A percentile compares a stretch with the other conserved stretches of the same genome.
Evolutionary conservation across 164 flowering plant species (phyloP).

Genomic region (Macadamia tetraphylla): DNA sequence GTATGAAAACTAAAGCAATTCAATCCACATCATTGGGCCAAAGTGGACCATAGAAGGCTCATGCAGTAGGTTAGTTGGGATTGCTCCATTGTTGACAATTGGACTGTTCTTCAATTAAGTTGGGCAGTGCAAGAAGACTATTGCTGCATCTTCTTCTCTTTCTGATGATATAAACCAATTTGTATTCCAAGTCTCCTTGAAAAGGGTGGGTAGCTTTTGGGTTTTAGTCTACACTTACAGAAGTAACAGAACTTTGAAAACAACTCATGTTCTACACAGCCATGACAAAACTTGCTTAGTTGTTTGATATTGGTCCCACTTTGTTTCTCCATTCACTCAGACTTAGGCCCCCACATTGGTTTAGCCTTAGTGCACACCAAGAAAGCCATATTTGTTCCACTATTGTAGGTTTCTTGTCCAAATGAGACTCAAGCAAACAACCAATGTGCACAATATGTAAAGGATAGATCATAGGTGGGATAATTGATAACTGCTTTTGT

Average conservation of each 20-base stretch:
- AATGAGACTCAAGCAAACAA: neutral
- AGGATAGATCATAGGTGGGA: too few species aligned
- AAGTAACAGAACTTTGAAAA: neutral
- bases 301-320: neutral
- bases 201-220: conserved; percentile 3
- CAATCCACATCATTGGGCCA: neutral
- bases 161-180: neutral
- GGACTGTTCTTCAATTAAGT: neutral
- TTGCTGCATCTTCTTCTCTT: neutral
- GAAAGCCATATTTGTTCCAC: neutral
- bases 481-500: neutral
- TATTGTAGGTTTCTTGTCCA: neutral
- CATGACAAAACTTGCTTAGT: neutral
- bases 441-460: neutral
- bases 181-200: neutral
- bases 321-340: neutral
- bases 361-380: neutral
- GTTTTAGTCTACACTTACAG: neutral
- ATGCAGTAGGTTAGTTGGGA: neutral
- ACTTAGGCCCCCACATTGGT: neutral
- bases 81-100: neutral
- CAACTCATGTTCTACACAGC: neutral
- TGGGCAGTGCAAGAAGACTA: neutral
- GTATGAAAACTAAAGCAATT: neutral
- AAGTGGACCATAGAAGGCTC: neutral